Evolutionary conservation across 2,329 filamentous ascomycete species (phyloP).

Genomic region (Tolypocladium endophyticum): DNA sequence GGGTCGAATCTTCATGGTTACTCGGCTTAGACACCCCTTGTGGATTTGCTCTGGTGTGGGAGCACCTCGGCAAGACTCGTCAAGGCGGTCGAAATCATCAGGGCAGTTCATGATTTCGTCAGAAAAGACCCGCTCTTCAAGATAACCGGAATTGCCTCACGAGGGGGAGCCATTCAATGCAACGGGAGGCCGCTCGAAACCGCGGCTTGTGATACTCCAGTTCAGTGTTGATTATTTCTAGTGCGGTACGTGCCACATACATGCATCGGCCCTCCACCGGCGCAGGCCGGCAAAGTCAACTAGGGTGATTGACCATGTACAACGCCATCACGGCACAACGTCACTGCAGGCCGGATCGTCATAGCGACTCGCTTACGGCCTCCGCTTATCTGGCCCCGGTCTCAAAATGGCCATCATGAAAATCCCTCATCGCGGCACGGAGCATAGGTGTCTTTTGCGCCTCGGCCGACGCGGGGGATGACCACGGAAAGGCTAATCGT

Average conservation of each 20-base stretch:
- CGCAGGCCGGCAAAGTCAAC: background rate
- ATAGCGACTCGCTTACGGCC: background rate
- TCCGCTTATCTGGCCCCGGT: background rate
- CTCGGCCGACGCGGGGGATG: background rate
- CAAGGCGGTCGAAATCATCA: background rate
- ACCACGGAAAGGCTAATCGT: background rate
- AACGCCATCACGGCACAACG: background rate
- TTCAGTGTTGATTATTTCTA: background rate
- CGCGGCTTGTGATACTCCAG: background rate
- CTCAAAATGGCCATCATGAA: background rate
- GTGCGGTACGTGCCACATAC: background rate
- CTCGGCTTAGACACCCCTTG: background rate
- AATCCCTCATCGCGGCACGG: background rate
- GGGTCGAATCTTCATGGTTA: conserved; percentile 6
- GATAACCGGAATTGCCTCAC: background rate
- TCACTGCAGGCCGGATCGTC: background rate
- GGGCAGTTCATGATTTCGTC: background rate
- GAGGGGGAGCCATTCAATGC: background rate
- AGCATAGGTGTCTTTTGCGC: background rate
- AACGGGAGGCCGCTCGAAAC: background rate
- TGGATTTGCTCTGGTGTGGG: background rate
- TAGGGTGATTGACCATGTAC: background rate
- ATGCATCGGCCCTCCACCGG: background rate
- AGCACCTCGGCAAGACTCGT: background rate
- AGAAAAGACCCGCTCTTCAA: background rate